Evolutionary conservation across 371 early-diverging fungal species (phyloP), one percentile per base, ranked within the genome.

Genomic region (Blastocladiella emersonii): DNA sequence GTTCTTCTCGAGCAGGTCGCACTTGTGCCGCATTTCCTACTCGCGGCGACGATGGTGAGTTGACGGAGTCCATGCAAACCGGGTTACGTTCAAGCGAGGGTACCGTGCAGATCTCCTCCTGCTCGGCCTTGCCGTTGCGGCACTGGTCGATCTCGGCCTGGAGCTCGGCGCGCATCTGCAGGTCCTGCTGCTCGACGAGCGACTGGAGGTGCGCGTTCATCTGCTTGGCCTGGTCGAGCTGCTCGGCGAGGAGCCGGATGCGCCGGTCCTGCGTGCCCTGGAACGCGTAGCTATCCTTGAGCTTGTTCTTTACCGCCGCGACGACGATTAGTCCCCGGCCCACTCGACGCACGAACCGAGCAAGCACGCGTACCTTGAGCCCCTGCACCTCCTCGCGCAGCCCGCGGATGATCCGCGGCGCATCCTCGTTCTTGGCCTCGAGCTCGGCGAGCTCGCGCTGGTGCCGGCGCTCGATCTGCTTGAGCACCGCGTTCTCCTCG

Each of bases 381-480:
- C 69, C 74, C 15, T 65, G 25, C 1, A 76, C 61, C 61, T 79
- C 80, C 1, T 78, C 74, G 0, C 78, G 68, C 37, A 79, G 61
- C 3, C 71, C 73, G 34, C 65, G 61, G 17, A 79, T 76, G 25
- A 79, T 61, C n/a, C 70, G 63, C 32, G 78, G 78, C 0, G 78
- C 76, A 48, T 79, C 80, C 21, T 74, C 68, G 30, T 61, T 68
- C 30, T 74, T 65, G 30, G 65, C 35, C 45, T 74, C 78, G 8
- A 79, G 61, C 35, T 63, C 64, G 51, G 73, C 74, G 32, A 79
- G 57, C 25, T 79, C 80, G 57, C 71, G 72, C 63, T 74, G 76
- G 55, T 77, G 76, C 41, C 76, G 57, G 23, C 80, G 66, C 63
- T 79, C 80, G 57, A 72, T 72, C 78, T 79, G 78, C 64, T 74